Evolutionary conservation across 495 filamentous ascomycete genomes (phyloP).

Genomic region (Lepraria neglecta): DNA sequence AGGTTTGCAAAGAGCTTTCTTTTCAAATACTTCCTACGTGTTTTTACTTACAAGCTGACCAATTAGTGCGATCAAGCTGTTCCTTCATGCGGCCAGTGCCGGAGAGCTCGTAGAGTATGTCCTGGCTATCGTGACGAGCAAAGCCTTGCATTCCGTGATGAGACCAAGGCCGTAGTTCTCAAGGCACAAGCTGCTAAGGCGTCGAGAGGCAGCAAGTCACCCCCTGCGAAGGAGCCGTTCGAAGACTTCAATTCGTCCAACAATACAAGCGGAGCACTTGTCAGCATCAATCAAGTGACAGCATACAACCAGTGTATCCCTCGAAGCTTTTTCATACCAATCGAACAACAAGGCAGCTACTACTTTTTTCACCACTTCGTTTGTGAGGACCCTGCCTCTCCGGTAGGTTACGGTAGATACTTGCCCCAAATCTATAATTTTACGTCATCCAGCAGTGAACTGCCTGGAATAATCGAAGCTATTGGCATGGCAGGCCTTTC

Average conservation of each 20-base stretch:
- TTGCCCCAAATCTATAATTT: conserved; percentile 18
- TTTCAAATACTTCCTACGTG: neutral
- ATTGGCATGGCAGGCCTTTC: conserved; percentile 48
- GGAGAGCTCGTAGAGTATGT: conserved; percentile 57
- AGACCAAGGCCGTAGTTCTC: conserved; percentile 59
- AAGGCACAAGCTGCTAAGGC: conserved; percentile 41
- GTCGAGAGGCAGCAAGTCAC: conserved; percentile 24
- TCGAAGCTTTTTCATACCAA: conserved; percentile 27
- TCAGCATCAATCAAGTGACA: neutral
- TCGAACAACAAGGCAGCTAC: conserved; percentile 37
- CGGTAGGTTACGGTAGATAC: conserved; percentile 28
- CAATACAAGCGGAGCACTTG: neutral
- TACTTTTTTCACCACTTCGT: conserved; percentile 36
- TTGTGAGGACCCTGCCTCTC: neutral
- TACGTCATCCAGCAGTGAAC: conserved; percentile 30
- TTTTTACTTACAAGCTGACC: conserved; percentile 8
- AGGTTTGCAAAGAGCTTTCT: conserved; percentile 28
- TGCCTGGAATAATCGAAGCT: conserved; percentile 43
- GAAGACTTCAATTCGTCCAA: conserved; percentile 22
- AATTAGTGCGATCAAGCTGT: conserved; percentile 58
- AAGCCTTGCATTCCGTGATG: conserved; percentile 66
- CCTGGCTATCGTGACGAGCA: conserved; percentile 65
- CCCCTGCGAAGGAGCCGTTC: conserved; percentile 21
- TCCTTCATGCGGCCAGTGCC: conserved; percentile 62
- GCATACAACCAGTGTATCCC: conserved; percentile 19